These are phyloP conservation scores for Aspergillus bridgeri DNA, from an alignment of 495 filamentous ascomycete genomes.

Conservation along the genomic window DNA sequence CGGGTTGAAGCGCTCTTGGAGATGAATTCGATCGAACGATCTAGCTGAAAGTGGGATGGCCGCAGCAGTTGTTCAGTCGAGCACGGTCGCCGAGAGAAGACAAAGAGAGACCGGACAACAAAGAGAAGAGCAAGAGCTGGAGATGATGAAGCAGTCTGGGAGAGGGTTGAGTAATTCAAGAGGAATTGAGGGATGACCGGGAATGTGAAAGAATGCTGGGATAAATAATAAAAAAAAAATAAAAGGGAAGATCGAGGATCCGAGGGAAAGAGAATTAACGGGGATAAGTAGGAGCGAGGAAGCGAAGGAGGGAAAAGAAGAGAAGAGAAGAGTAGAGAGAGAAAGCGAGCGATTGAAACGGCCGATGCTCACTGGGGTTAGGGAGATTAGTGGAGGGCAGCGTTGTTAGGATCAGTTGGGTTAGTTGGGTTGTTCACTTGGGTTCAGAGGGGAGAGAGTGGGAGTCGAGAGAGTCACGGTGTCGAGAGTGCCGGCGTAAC, in stretches of 20 bases:
- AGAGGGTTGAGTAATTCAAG: not conserved
- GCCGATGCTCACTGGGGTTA: conserved; percentile 16
- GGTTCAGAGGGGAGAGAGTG: not conserved
- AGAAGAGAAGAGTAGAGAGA: conserved; percentile 23
- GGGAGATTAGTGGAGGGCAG: conserved; percentile 10
- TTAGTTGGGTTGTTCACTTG: not conserved
- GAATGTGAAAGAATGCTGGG: not conserved
- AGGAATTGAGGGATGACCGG: conserved; percentile 14
- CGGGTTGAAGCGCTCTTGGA: not conserved
- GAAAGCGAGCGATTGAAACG: conserved; percentile 15
- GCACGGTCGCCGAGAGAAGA: conserved; percentile 2
- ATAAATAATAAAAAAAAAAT: not conserved
- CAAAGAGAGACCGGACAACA: conserved; percentile 15
- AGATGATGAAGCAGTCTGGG: not conserved
- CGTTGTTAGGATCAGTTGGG: not conserved
- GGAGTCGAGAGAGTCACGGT: not conserved
- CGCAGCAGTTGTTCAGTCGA: not conserved
- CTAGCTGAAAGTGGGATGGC: not conserved
- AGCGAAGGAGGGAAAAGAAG: conserved; percentile 18
- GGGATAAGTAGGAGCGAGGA: conserved; percentile 7
- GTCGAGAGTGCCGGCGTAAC: conserved; percentile 7
- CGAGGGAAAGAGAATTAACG: not conserved
- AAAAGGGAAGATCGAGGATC: not conserved
- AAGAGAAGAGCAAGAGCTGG: not conserved
- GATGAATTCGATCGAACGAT: not conserved